Evolutionary conservation across 202 grass and related monocot genomes (phyloP), one percentile per base, ranked within the genome.

Genomic region (Eragrostis tef): DNA sequence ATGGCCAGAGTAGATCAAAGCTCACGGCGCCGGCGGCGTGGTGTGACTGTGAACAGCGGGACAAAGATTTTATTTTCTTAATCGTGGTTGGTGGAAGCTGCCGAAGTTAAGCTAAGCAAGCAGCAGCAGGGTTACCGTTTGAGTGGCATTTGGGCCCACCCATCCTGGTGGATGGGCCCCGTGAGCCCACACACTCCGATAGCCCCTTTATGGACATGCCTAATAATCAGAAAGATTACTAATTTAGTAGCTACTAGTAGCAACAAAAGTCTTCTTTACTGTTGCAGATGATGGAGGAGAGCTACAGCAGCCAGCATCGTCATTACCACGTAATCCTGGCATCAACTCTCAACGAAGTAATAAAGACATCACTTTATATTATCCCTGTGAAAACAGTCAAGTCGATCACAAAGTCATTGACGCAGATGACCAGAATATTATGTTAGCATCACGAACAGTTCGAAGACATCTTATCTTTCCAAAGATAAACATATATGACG

Each of bases 281-380:
- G 27, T 20, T 2, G 31, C n/a, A 16, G 9, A 41, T 49, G 80
- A 19, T 42, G 21, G 13, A 9, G 8, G 11, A 4, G 3, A 11
- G 16, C 31, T 2, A 27, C 2, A n/a, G 44, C 58, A 72, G 6
- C 13, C 4, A 19, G 22, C 24, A n/a, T 14, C 26, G 68, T 74
- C 69, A 74, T 67, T 25, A 19, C 25, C 50, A 42, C 60, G 41
- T 48, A 65, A 85, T 12, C 12, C 2, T 21, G 17, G 66, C 75
- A 66, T 73, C 83, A 56, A 20, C 8, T 58, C 54, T 39, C 66
- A 54, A 64, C 29, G 0, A 44, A 43, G 53, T 3, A 71, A 24
- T 39, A 58, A 24, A 58, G 7, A 58, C 54, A 58, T 4, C 20
- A 24, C 9, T 24, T 58, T 22, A 19, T 52, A 9, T 71, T 63